Conservation (phyloP, 1,139 yeast genomes). For the Magnusiomyces clavatus region DNA sequence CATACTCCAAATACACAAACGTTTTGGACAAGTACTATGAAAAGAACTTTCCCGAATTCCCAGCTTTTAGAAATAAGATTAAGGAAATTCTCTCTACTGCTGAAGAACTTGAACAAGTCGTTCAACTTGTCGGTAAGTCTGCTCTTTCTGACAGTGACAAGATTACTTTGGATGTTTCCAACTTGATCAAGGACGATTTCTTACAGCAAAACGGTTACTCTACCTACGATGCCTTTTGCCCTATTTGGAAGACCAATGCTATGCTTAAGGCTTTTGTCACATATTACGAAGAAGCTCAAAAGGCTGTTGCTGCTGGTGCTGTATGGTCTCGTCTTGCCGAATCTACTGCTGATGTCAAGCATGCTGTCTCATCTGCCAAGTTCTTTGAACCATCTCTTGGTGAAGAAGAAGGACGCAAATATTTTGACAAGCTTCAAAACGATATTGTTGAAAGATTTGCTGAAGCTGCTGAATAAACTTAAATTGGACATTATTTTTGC, state of each 20-base stretch:
- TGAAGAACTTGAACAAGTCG: conserved; percentile 97
- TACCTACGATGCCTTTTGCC: conserved; percentile 96
- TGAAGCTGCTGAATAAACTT: conserved; percentile 75
- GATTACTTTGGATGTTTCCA: conserved; percentile 89
- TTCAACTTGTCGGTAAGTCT: conserved; percentile 96
- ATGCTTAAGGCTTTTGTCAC: conserved; percentile 94
- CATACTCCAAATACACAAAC: conserved; percentile 92
- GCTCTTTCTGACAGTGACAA: conserved; percentile 95
- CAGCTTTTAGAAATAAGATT: conserved; percentile 79
- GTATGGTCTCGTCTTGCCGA: conserved; percentile 90
- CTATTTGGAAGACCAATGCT: conserved; percentile 96
- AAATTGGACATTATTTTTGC: neutral
- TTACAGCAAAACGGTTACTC: conserved; percentile 99
- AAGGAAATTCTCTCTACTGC: conserved; percentile 93
- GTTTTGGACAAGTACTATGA: conserved; percentile 84
- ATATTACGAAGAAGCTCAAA: conserved; percentile 95
- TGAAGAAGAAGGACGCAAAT: conserved; percentile 63
- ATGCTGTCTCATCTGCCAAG: conserved; percentile 87
- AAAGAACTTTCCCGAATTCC: conserved; percentile 81
- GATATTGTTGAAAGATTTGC: conserved; percentile 86
- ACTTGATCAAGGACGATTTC: conserved; percentile 91
- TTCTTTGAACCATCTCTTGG: conserved; percentile 95
- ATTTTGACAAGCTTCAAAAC: conserved; percentile 67
- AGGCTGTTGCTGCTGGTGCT: conserved; percentile 90
- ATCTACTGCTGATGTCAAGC: conserved; percentile 82